Base-by-base conservation (phyloP, 495 filamentous ascomycete genomes). In the Staphylotrichum tortipilum region DNA sequence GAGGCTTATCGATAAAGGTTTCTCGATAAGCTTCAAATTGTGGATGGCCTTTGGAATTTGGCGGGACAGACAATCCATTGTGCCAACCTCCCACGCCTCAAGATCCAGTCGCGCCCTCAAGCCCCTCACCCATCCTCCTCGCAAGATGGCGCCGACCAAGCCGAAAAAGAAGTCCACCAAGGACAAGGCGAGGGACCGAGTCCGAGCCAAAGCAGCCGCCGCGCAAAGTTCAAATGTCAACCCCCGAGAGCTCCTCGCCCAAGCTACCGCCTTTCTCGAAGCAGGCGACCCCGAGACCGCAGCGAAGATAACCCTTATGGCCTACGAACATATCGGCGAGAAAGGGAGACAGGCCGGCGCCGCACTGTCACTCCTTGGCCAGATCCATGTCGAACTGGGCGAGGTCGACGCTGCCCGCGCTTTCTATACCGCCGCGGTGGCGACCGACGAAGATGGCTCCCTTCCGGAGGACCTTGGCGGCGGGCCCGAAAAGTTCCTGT, bases 401-500 rank as follows among this genome's bases (percentile, higher is more conserved):
- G 83, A 95, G 18, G 72, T 84, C 50, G 80, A 86, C 42, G 61
- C 71, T 3, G 90, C 94, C 34, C 76, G 81, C 41, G 55, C 70
- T 21, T 80, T 78, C 59, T 95, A 94, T 60, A 56, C 78, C 21
- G 67, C 70, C 8, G 89, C 92, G 0, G 84, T 83, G 24, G 65
- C 76, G 7, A 66, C 86, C 10, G 94, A 97, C 63, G 78, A 81
- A 7, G 77, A 83, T 45, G 91, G 91, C 3, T 74, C 80, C 45
- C 69, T 74, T 4, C 70, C 80, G 37, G 75, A 79, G 36, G 69
- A 71, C 12, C 34, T 69, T 14, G 88, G 87, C 15, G 88, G 86
- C 7, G 94, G 90, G 0, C 80, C 89, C 0, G 92, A 96, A 59
- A 97, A 95, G 66, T 97, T 97, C 62, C 70, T 99, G 2, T 96